These are phyloP conservation scores for Trichomonas vaginalis DNA, from an alignment of 208 protist species.

Conservation along the genomic window DNA sequence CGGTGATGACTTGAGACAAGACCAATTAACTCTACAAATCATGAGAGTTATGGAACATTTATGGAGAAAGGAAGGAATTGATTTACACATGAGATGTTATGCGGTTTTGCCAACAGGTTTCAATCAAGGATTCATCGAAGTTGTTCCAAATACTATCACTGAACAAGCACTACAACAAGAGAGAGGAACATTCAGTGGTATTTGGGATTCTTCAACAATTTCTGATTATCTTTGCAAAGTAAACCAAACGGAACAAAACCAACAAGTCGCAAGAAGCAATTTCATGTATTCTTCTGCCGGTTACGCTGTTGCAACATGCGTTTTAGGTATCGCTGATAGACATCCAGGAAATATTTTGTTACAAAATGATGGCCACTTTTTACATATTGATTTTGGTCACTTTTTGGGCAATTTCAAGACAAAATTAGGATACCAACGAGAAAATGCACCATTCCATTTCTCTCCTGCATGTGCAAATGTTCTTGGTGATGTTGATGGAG, in stretches of 20 bases:
- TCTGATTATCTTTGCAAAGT: neutral
- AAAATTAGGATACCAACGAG: constrained; percentile 69
- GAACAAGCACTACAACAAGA: neutral
- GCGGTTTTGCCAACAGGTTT: neutral
- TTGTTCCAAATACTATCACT: neutral
- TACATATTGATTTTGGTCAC: constrained; percentile 84
- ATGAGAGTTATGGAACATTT: constrained; percentile 37
- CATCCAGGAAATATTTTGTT: constrained; percentile 46
- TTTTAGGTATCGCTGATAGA: constrained; percentile 52
- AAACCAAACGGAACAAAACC: neutral
- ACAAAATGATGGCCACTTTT: constrained; percentile 37
- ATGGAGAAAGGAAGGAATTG: constrained; percentile 37
- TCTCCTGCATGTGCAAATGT: constrained; percentile 35
- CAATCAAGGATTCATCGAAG: neutral
- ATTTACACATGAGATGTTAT: constrained; percentile 31
- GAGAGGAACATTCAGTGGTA: neutral
- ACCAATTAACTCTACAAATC: constrained; percentile 44
- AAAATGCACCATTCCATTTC: constrained; percentile 70
- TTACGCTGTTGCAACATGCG: constrained; percentile 56
- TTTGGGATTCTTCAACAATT: neutral
- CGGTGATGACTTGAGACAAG: constrained; percentile 50
- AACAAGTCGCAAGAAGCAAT: neutral
- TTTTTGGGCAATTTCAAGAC: constrained; percentile 81
- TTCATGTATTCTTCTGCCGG: constrained; percentile 32
- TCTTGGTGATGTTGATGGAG: neutral